Conservation (phyloP, 352 stramenopile genomes). For the Globisporangium parvum region DNA sequence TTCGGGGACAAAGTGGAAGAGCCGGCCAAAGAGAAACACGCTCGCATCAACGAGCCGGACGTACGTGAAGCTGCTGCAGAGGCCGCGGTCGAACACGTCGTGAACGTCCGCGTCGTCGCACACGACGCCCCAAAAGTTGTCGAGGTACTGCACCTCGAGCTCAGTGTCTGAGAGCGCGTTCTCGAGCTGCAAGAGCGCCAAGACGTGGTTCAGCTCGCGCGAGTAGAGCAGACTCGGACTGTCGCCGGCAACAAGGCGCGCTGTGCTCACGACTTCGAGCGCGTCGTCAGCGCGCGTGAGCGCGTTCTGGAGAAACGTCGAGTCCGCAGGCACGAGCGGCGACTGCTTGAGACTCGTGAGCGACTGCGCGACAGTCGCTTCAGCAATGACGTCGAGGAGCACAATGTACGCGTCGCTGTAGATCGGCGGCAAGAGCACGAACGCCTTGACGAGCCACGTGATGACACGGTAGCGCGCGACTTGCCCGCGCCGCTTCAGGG, state of each 20-base stretch:
- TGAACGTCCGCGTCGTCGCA: conserved; percentile 25
- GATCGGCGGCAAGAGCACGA: conserved; percentile 59
- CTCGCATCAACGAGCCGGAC: conserved; percentile 75
- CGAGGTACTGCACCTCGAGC: conserved; percentile 77
- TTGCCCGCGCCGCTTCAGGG: conserved; percentile 75
- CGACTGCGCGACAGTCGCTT: conserved; percentile 72
- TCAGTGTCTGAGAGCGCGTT: conserved; percentile 79
- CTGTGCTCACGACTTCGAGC: conserved; percentile 51
- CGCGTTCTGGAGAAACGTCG: conserved; percentile 61
- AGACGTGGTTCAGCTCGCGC: conserved; percentile 70
- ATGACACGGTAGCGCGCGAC: conserved; percentile 73
- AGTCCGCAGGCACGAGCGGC: conserved; percentile 40
- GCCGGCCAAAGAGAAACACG: conserved; percentile 62
- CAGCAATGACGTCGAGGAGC: conserved; percentile 69
- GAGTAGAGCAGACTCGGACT: conserved; percentile 59
- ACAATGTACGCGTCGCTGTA: conserved; percentile 82
- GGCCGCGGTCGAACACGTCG: conserved; percentile 24
- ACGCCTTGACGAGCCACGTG: conserved; percentile 74
- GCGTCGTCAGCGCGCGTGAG: conserved; percentile 46
- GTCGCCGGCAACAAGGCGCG: conserved; percentile 57
- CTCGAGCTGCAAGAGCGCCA: conserved; percentile 59
- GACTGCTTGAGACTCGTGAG: conserved; percentile 68
- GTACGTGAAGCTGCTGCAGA: conserved; percentile 74
- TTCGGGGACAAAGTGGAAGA: conserved; percentile 79
- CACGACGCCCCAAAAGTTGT: conserved; percentile 57